These are phyloP conservation scores for Heritiera littoralis DNA, from an alignment of 345 rosid genomes.

Conservation along the genomic window DNA sequence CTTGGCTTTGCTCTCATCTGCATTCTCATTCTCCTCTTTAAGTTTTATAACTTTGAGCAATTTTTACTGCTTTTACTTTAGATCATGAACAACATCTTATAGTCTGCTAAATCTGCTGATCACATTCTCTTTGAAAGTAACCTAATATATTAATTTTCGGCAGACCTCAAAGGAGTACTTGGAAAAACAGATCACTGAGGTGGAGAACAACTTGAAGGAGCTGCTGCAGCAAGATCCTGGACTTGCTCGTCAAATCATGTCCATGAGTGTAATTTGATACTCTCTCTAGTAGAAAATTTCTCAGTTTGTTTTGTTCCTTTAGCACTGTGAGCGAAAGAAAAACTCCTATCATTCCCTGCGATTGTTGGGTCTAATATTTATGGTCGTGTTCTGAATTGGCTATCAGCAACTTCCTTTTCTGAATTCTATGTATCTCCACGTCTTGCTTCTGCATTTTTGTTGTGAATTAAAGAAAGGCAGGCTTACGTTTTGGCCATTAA, in stretches of 20 bases:
- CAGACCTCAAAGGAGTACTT: conserved; percentile 88
- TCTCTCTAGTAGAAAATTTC: background rate
- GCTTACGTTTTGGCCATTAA: too few relatives aligned
- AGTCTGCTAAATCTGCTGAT: background rate
- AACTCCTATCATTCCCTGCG: background rate
- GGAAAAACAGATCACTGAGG: conserved; percentile 84
- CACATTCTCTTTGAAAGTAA: background rate
- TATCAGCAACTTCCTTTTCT: background rate
- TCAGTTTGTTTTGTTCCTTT: background rate
- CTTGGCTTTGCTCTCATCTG: background rate
- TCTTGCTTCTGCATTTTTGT: background rate
- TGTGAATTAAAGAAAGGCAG: background rate
- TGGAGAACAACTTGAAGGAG: conserved; percentile 85
- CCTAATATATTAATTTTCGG: conserved; percentile 17
- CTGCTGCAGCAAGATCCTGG: conserved; percentile 93
- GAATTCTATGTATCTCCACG: background rate
- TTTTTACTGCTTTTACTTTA: background rate
- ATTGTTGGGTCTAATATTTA: background rate
- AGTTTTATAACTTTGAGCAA: background rate
- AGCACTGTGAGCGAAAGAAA: background rate
- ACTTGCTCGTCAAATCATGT: conserved; percentile 85
- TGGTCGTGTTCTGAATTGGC: background rate
- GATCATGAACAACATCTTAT: background rate
- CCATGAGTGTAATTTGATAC: conserved; percentile 52
- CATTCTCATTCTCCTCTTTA: background rate